Conservation (phyloP, 1,284 basidiomycete genomes). For the Moesziomyces antarcticus region DNA sequence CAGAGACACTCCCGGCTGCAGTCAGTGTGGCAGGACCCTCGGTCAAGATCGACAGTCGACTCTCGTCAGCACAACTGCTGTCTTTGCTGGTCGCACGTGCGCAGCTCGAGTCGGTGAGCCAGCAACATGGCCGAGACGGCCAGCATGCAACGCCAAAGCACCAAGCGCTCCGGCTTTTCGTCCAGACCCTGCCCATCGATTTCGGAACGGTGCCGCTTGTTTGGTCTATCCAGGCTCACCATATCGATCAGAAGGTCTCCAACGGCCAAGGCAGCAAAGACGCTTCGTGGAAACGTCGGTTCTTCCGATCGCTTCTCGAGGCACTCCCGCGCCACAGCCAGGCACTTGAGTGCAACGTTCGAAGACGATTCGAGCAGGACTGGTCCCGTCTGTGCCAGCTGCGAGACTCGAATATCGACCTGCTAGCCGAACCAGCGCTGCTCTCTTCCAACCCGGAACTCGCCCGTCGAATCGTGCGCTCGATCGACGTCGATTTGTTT, state of each 20-base stretch:
- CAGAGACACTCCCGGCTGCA: slow-evolving; percentile 10
- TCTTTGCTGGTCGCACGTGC: slow-evolving; percentile 28
- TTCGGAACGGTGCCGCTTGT: slow-evolving; percentile 51
- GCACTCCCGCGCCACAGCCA: slow-evolving; percentile 37
- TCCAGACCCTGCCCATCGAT: slow-evolving; percentile 35
- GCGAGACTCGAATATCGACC: slow-evolving; percentile 5
- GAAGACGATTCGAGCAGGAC: slow-evolving; percentile 45
- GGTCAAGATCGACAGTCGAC: neutral
- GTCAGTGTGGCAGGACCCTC: slow-evolving; percentile 5
- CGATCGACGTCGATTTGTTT: slow-evolving; percentile 15
- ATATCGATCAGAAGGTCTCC: neutral
- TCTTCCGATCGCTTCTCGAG: slow-evolving; percentile 22
- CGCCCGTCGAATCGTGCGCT: slow-evolving; percentile 8
- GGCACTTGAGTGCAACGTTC: slow-evolving; percentile 17
- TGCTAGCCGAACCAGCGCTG: slow-evolving; percentile 19
- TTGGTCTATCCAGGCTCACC: slow-evolving; percentile 28
- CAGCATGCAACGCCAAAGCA: slow-evolving; percentile 2
- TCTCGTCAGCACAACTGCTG: slow-evolving; percentile 35
- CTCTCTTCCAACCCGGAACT: slow-evolving; percentile 6
- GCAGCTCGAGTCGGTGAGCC: slow-evolving; percentile 9
- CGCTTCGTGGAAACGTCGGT: slow-evolving; percentile 5
- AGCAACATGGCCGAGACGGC: neutral
- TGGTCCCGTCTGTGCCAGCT: slow-evolving; percentile 26
- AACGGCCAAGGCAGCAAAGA: neutral
- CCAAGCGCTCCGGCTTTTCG: slow-evolving; percentile 33